Conservation (phyloP, 164 flowering plant genomes). For the Umbilicus rupestris region DNA sequence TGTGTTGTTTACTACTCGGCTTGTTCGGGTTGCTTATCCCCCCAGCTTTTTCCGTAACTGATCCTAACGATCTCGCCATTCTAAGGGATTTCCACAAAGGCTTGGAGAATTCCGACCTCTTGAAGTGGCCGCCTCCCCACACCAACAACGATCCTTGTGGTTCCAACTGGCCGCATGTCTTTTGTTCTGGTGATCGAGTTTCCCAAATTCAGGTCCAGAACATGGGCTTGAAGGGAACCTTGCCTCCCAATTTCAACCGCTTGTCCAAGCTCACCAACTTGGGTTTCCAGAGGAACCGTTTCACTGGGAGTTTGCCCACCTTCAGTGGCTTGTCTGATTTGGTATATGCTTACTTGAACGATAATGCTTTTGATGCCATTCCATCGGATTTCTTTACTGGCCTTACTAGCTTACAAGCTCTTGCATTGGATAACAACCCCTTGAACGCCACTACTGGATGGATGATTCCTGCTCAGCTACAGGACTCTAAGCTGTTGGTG, state of each 20-base stretch:
- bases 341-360: slow-evolving; percentile 50
- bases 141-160: slow-evolving; percentile 68
- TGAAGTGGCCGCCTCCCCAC: slow-evolving; percentile 50
- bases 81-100: slow-evolving; percentile 56
- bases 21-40: not conserved
- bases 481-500: slow-evolving; percentile 36
- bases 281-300: slow-evolving; percentile 63
- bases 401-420: slow-evolving; percentile 31
- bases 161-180: slow-evolving; percentile 50
- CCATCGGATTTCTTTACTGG: slow-evolving; percentile 65
- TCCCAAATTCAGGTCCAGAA: slow-evolving; percentile 60
- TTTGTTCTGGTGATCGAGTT: slow-evolving; percentile 42
- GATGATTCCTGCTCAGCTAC: slow-evolving; percentile 39
- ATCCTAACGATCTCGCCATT: slow-evolving; percentile 48
- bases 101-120: slow-evolving; percentile 62
- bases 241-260: slow-evolving; percentile 58
- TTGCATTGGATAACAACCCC: slow-evolving; percentile 64
- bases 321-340: slow-evolving; percentile 56
- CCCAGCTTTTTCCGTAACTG: not conserved
- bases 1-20: not conserved
- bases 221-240: slow-evolving; percentile 51
- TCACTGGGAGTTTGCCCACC: slow-evolving; percentile 56
- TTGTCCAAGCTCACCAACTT: slow-evolving; percentile 42
- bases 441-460: slow-evolving; percentile 57
- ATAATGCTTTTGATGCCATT: slow-evolving; percentile 55